Percentiles rank a stretch among this genome's conserved stretches.
Conservation (phyloP, 2,329 filamentous ascomycete species). For the Penicillium sp. region DNA sequence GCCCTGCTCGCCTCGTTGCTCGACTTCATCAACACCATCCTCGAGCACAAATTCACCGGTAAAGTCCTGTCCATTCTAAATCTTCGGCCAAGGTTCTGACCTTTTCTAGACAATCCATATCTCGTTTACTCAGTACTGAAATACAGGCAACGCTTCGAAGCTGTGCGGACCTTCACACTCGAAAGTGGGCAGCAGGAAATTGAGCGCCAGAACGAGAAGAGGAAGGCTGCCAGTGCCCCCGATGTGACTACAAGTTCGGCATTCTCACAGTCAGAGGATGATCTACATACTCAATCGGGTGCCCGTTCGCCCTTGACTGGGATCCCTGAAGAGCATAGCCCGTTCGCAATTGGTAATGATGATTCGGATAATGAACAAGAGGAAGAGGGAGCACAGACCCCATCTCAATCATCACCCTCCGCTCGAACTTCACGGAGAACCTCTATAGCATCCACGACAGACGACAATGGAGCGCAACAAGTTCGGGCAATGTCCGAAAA, state of each 20-base stretch:
- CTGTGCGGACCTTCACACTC: slow-evolving; percentile 78
- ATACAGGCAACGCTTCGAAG: slow-evolving; percentile 78
- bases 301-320: slow-evolving; percentile 59
- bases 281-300: slow-evolving; percentile 44
- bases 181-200: slow-evolving; percentile 91
- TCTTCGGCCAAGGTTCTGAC: slow-evolving; percentile 18
- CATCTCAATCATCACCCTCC: slow-evolving; percentile 55
- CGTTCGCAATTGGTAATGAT: slow-evolving; percentile 79
- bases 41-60: slow-evolving; percentile 84
- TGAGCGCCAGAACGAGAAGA: slow-evolving; percentile 68
- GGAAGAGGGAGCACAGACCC: slow-evolving; percentile 58
- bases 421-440: slow-evolving; percentile 58
- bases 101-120: slow-evolving; percentile 65
- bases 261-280: slow-evolving; percentile 42
- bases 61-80: slow-evolving; percentile 33
- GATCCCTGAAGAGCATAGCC: slow-evolving; percentile 71
- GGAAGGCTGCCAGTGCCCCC: slow-evolving; percentile 57
- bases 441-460: slow-evolving; percentile 63
- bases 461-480: slow-evolving; percentile 78
- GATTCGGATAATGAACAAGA: slow-evolving; percentile 62
- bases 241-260: slow-evolving; percentile 35
- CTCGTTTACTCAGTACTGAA: slow-evolving; percentile 75
- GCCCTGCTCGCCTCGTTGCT: slow-evolving; percentile 73
- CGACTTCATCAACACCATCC: slow-evolving; percentile 81
- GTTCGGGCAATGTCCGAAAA: slow-evolving; percentile 94